Percentiles rank a stretch among this genome's conserved stretches.
phyloP scores from a whole-genome alignment of 2,329 filamentous ascomycete species.

The Corynespora cassiicola region DNA sequence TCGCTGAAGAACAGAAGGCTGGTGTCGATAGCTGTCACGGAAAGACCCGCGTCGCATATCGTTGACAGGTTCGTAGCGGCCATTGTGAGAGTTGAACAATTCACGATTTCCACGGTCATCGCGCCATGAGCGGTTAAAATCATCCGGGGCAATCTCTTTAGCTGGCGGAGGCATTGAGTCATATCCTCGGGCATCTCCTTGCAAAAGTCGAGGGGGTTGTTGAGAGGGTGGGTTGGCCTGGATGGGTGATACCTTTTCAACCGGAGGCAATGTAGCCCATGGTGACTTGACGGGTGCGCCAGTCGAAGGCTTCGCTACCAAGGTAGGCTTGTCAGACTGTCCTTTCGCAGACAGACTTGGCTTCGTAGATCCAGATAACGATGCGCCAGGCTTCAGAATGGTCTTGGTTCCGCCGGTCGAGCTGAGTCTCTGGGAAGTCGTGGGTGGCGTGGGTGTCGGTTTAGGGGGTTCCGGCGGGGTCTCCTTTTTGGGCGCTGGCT shows the following conservation, averaged over 20 bases:
- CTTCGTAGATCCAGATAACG: slow-evolving; percentile 43
- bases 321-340: slow-evolving; percentile 72
- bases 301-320: slow-evolving; percentile 74
- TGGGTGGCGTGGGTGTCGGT: slow-evolving; percentile 22
- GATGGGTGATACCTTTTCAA: slow-evolving; percentile 79
- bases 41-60: slow-evolving; percentile 73
- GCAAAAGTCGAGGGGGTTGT: slow-evolving; percentile 57
- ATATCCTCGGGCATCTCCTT: slow-evolving; percentile 63
- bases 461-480: slow-evolving; percentile 48
- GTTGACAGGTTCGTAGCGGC: slow-evolving; percentile 85
- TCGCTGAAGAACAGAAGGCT: slow-evolving; percentile 81
- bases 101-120: slow-evolving; percentile 76
- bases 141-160: slow-evolving; percentile 91
- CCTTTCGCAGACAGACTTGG: slow-evolving; percentile 70
- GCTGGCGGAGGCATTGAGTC: slow-evolving; percentile 64
- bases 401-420: slow-evolving; percentile 52
- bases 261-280: slow-evolving; percentile 85
- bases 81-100: slow-evolving; percentile 93
- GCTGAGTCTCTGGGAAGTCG: slow-evolving; percentile 42
- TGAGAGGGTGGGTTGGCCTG: slow-evolving; percentile 62
- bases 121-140: slow-evolving; percentile 87
- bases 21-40: slow-evolving; percentile 72
- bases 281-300: slow-evolving; percentile 83
- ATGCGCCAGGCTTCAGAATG: slow-evolving; percentile 56
- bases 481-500: slow-evolving; percentile 19